Evolutionary conservation across 352 stramenopile genomes (phyloP), one percentile per base, ranked within the genome.

Genomic region (Pythium angustatum): DNA sequence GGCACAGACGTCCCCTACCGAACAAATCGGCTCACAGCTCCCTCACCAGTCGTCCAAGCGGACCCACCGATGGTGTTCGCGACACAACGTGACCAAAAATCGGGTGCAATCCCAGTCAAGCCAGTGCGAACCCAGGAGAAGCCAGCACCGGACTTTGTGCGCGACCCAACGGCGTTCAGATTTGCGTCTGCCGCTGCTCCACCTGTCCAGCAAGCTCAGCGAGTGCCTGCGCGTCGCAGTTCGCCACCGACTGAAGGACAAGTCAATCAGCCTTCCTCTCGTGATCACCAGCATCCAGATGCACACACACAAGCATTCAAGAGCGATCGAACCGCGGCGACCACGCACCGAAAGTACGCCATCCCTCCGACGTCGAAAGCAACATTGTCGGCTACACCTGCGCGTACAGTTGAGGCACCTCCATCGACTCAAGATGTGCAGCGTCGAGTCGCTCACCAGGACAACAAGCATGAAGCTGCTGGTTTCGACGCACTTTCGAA

Each of bases 81-180:
- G 19, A 5, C 40, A 26, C 17, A 41, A 26, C 21, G 14, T 36
- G 27, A 31, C 7, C 26, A 54, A 7, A 21, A 33, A 30, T 19
- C 21, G 44, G 22, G 24, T 19, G n/a, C n/a, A n/a, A n/a, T n/a
- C n/a, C n/a, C 36, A 43, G 11, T 15, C 36, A 43, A n/a, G n/a
- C 36, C 36, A 17, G 19, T 26, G 27, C 47, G 49, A 5, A 3
- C 5, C 19, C 26, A 43, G 30, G 28, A 26, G 28, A 62, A 52
- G 11, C 54, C 54, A 3, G 8, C 54, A 41, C 9, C 26, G 4
- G 58, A 57, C 22, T 45, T 57, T 14, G 50, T 57, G 21, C 50
- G 50, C 12, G 17, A 43, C 44, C 31, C 50, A 44, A 15, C 21
- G 17, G 10, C 30, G 9, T 57, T 50, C 26, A 30, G 22, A 24